Base-by-base conservation (phyloP, 805 yeast species). In the Schwanniomyces polymorphus region DNA sequence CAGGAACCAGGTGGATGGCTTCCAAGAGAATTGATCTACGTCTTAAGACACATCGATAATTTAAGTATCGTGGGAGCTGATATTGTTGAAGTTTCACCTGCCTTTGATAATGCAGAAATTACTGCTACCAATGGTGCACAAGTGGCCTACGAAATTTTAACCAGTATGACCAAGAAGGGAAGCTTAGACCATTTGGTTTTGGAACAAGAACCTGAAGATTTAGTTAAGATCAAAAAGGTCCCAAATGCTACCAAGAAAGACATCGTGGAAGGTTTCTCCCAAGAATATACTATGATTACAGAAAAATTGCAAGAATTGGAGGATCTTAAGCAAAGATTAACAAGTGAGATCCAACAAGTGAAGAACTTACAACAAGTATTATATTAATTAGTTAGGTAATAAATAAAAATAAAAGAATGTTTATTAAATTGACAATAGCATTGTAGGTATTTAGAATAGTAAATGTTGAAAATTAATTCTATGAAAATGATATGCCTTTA, bases 71-170 rank as follows among this genome's bases (percentile, higher is more conserved):
- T 80, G 27, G 84, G 83, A 17, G 83, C 79, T 12, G 84, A 80
- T 58, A 65, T 80, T 12, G 84, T 80, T 9, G 84, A 80, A 53
- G 84, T 84, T 10, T 74, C 83, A 27, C 89, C 89, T 5, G 76
- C 81, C 10, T 85, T 68, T 58, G 90, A 85, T 60, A 74, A 72
- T 48, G 82, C 85, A 0, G 89, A 84, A 56, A 72, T 83, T 31
- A 85, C 90, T 0, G 75, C 86, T 16, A 74, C 86, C 10, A 85
- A 85, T 52, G 89, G 85, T 3, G 85, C 90, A 0, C 89, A 84
- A 63, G 78, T 83, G 27, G 87, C 83, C 0, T 86, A 68, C 64
- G 95, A 88, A 62, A 57, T 88, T 35, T 63, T 87, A 44, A 85
- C 94, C 11, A 79, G 81, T 49, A 87, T 88, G 89, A 91, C 86